Percentiles rank a stretch among this genome's conserved stretches.
Conservation (phyloP, 768 basidiomycete genomes). For the Xerocomus brunneocitrinus region DNA sequence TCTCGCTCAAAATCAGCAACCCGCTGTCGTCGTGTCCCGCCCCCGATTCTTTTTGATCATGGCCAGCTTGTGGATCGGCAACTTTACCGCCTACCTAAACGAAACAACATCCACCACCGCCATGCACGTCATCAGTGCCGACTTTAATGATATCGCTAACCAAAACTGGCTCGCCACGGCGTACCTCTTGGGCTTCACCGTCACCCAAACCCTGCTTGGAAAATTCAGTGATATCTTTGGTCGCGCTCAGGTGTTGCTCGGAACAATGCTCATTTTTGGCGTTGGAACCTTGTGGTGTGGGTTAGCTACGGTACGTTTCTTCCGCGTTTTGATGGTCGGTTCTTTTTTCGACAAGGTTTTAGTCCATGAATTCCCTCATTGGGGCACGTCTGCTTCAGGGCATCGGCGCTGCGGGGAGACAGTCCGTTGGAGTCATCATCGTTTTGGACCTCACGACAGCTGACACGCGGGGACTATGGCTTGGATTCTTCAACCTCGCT, state of each 20-base stretch:
- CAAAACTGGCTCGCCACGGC: constrained; percentile 35
- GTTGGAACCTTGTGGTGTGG: constrained; percentile 33
- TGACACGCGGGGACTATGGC: constrained; percentile 33
- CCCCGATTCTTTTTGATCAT: constrained; percentile 33
- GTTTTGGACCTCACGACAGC: constrained; percentile 34
- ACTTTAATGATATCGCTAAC: constrained; percentile 28
- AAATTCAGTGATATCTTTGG: constrained; percentile 35
- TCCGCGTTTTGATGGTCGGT: neutral
- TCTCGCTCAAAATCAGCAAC: constrained; percentile 10
- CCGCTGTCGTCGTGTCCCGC: constrained; percentile 26
- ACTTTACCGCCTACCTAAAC: constrained; percentile 34
- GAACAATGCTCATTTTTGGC: constrained; percentile 33
- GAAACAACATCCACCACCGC: constrained; percentile 34
- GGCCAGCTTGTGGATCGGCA: constrained; percentile 32
- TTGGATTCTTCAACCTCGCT: constrained; percentile 33
- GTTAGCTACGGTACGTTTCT: constrained; percentile 25
- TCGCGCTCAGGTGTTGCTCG: constrained; percentile 31
- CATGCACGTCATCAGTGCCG: constrained; percentile 32
- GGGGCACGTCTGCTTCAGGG: constrained; percentile 33
- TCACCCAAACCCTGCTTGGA: constrained; percentile 33
- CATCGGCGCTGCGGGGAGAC: constrained; percentile 35
- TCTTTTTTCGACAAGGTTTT: constrained; percentile 1
- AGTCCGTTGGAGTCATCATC: constrained; percentile 34
- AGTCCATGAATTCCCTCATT: constrained; percentile 35
- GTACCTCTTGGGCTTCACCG: constrained; percentile 34